A percentile compares a stretch with the other conserved stretches of the same genome.
Evolutionary conservation across 2,329 filamentous ascomycete genomes (phyloP).

Genomic region (Aureobasidium lini): DNA sequence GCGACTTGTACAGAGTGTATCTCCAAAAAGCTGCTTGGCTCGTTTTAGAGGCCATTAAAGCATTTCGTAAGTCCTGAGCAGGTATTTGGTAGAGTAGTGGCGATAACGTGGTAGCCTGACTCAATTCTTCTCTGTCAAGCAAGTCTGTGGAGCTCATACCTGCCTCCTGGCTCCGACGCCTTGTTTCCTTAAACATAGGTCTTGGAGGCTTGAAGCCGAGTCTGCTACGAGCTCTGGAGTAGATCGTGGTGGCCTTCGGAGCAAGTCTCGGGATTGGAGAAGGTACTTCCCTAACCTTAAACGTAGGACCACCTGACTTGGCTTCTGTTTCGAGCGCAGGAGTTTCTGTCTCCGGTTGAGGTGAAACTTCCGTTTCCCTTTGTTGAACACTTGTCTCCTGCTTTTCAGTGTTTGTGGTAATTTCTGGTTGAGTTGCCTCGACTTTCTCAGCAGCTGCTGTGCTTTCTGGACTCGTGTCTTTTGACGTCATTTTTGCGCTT

Average conservation of each 20-base stretch:
- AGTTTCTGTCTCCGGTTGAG: background rate
- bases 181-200: slow-evolving; percentile 2
- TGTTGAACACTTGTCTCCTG: background rate
- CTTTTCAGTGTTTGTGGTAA: background rate
- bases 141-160: background rate
- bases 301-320: background rate
- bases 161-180: background rate
- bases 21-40: slow-evolving; percentile 44
- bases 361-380: background rate
- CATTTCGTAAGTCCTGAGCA: slow-evolving; percentile 1
- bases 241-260: background rate
- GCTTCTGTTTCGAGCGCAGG: background rate
- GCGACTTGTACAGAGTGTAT: slow-evolving; percentile 57
- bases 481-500: slow-evolving; percentile 3
- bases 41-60: slow-evolving; percentile 4
- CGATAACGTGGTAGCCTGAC: background rate
- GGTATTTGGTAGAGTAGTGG: slow-evolving; percentile 7
- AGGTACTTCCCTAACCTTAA: background rate
- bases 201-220: background rate
- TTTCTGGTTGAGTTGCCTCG: background rate
- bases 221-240: slow-evolving; percentile 7
- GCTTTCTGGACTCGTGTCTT: background rate
- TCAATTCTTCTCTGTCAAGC: background rate
- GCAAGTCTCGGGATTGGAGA: background rate
- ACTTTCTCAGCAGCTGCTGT: background rate